Evolutionary conservation across 1,139 yeast genomes (phyloP).

Genomic region (Lodderomyces parapsilosis): DNA sequence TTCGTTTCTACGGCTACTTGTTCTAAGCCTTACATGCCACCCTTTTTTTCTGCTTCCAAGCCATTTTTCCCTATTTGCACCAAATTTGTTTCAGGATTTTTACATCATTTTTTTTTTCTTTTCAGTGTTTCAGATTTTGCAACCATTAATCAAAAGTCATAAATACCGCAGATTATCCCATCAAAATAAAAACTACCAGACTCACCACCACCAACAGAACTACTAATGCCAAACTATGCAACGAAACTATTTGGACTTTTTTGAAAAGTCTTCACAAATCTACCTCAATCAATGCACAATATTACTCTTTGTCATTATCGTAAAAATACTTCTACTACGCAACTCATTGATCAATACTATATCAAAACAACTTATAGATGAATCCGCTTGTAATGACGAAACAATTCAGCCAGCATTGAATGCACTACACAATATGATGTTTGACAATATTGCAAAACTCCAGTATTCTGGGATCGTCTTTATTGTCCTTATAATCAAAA

Average conservation of each 20-base stretch:
- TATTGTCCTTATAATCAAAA: conserved; percentile 19
- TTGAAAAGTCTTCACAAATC: conserved; percentile 54
- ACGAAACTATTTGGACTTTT: conserved; percentile 25
- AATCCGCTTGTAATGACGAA: conserved; percentile 22
- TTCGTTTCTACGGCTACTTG: too few species aligned
- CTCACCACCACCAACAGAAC: neutral
- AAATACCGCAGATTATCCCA: neutral
- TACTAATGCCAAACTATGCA: conserved; percentile 7
- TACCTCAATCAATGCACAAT: conserved; percentile 60
- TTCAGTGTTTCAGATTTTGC: neutral
- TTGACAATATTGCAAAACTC: conserved; percentile 11
- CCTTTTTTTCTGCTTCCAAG: neutral
- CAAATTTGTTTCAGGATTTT: neutral
- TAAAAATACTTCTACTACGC: conserved; percentile 52
- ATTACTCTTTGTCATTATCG: conserved; percentile 38
- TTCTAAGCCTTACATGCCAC: too few species aligned
- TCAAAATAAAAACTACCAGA: neutral
- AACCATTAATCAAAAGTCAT: neutral
- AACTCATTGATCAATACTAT: conserved; percentile 33
- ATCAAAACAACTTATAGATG: conserved; percentile 31
- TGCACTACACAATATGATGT: conserved; percentile 11
- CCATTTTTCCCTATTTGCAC: too few species aligned
- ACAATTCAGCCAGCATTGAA: conserved; percentile 14
- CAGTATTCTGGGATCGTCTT: conserved; percentile 11
- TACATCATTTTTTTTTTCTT: neutral